Base-by-base conservation (phyloP, 78 protist genomes). In the Isochrysis galbana region DNA sequence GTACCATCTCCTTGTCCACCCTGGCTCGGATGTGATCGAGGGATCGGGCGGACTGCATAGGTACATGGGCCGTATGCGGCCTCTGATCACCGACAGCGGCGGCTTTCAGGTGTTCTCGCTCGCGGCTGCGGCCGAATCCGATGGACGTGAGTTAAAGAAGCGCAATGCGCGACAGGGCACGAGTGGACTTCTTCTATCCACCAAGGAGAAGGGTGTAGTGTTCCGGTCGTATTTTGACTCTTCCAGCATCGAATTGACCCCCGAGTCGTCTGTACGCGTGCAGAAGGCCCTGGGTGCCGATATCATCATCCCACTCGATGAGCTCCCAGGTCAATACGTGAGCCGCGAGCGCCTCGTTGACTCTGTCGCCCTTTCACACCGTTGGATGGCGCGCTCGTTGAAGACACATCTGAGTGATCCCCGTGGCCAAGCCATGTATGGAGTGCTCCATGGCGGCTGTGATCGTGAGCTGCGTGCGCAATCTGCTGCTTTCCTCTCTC, bases 71-170 rank as follows among this genome's bases (percentile, higher is more conserved):
- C 91, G 72, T 10, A 29, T 45, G n/a, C 11, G 11, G 21, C 91
- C 91, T 34, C 41, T 89, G 80, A 89, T 89, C 78, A 89, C 91
- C 1, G 91, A 89, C 45, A 26, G 42, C 10, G 91, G 91, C 10
- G 91, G 91, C 48, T 89, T 89, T 41, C 91, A 89, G 41, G 78
- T 89, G 44, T 55, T 89, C 70, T 55, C 91, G 7, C 42, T 89
- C 69, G 80, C 91, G 23, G 54, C 89, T 29, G 44, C 74, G 29
- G 74, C 74, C 74, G 74, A 3, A 3, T 51, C 61, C 61, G 29
- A 54, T 19, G 67, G 67, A 10, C 67, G 32, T 54, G 67, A 54
- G 67, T 19, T 54, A 19, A 54, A 54, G 67, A 54, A n/a, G n/a
- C n/a, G n/a, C n/a, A n/a, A n/a, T n/a, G n/a, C n/a, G n/a, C n/a